These are phyloP conservation scores for Recurvomyces mirabilis DNA, from an alignment of 495 filamentous ascomycete species.

Conservation along the genomic window DNA sequence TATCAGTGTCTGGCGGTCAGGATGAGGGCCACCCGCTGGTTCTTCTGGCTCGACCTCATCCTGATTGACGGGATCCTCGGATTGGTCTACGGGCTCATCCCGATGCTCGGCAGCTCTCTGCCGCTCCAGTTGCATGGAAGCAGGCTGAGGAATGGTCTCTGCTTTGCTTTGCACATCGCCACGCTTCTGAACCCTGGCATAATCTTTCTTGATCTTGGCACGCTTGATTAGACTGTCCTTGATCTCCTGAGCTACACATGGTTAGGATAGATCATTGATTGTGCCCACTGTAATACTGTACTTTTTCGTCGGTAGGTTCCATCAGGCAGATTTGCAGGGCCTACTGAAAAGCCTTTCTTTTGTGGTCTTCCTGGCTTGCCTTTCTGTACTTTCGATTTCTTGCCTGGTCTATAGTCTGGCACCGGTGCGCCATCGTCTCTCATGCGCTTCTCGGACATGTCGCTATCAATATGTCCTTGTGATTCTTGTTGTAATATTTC, in stretches of 20 bases:
- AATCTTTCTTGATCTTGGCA: conserved; percentile 87
- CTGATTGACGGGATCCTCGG: background rate
- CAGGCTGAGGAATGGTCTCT: conserved; percentile 12
- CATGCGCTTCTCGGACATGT: conserved; percentile 55
- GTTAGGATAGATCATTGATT: background rate
- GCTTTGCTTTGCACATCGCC: conserved; percentile 29
- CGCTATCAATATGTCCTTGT: background rate
- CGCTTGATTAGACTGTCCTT: conserved; percentile 84
- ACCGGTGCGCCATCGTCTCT: conserved; percentile 34
- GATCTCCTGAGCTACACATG: conserved; percentile 67
- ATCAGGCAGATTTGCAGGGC: conserved; percentile 86
- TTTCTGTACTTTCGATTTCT: conserved; percentile 35
- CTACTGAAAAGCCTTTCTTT: conserved; percentile 64
- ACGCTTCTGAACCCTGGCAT: conserved; percentile 71
- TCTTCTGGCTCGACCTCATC: background rate
- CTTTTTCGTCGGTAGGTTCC: conserved; percentile 85
- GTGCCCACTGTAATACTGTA: conserved; percentile 29
- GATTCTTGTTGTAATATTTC: conserved; percentile 5
- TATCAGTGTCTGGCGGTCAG: conserved; percentile 16
- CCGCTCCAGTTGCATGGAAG: conserved; percentile 18
- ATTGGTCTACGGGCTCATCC: background rate
- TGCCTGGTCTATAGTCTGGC: conserved; percentile 27
- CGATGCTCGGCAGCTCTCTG: conserved; percentile 1
- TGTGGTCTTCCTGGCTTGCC: conserved; percentile 41
- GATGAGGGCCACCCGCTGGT: conserved; percentile 8